These are phyloP conservation scores for Thymus mandschuricus DNA, from an alignment of 257 asterid species.

Conservation along the genomic window DNA sequence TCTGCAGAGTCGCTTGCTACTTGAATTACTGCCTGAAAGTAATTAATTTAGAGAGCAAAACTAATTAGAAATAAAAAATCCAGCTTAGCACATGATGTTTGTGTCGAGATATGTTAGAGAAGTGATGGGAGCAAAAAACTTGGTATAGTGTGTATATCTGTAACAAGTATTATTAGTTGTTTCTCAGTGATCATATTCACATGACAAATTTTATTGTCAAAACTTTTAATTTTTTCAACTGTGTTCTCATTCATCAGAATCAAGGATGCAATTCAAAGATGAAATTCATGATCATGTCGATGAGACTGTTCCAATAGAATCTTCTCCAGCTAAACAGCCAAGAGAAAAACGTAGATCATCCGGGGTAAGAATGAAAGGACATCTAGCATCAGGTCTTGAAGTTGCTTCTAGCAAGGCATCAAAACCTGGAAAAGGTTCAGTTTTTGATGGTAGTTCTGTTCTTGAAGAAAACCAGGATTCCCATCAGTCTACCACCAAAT, in stretches of 20 bases:
- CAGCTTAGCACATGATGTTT: constrained; percentile 4
- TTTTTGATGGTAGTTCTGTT: constrained; percentile 43
- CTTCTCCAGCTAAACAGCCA: constrained; percentile 46
- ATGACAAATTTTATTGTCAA: constrained; percentile 4
- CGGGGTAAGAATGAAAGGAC: constrained; percentile 59
- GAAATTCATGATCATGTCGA: constrained; percentile 68
- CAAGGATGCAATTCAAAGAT: constrained; percentile 48
- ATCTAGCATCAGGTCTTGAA: constrained; percentile 53
- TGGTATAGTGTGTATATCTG: constrained; percentile 11
- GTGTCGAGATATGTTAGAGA: background rate
- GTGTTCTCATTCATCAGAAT: constrained; percentile 40
- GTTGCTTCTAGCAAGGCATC: constrained; percentile 58
- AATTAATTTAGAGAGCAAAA: too few species aligned
- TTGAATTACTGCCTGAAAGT: constrained; percentile 9
- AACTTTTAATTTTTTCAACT: constrained; percentile 34
- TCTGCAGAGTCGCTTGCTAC: background rate
- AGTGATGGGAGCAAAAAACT: constrained; percentile 13
- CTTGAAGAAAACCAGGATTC: constrained; percentile 61
- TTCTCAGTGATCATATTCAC: constrained; percentile 25
- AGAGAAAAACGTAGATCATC: constrained; percentile 63
- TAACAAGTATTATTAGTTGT: background rate
- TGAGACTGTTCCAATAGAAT: constrained; percentile 67
- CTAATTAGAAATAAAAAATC: background rate
- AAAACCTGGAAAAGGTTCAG: constrained; percentile 64
- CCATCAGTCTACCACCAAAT: constrained; percentile 44